Base-by-base conservation (phyloP, 768 basidiomycete genomes). In the Leucosporidium yakuticum region DNA sequence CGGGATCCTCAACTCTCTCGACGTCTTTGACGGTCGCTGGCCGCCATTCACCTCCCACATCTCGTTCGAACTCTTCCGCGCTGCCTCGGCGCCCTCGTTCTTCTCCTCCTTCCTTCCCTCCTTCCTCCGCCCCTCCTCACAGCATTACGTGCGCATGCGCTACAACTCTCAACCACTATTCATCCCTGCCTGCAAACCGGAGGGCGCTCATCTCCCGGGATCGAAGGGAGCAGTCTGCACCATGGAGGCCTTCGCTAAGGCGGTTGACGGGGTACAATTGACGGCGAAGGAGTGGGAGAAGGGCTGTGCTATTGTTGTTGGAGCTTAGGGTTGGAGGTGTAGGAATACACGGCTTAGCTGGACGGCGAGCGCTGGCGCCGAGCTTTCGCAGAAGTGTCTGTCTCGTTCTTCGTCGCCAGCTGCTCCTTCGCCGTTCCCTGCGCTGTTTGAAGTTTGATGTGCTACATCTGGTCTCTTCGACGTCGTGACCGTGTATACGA, bases 1-100 rank as follows among this genome's bases (percentile, higher is more conserved):
- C 0, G 76, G 73, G 3, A 72, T 76, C 48, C 31, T 77, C 20
- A 58, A 58, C 55, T 62, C 68, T 2, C 62, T 69, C 32, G 66
- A 65, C 31, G 69, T 47, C 1, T 71, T 71, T 34, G 63, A 68
- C 25, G 27, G n/a, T 17, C 34, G 67, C 15, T 71, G 70, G 70
- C 70, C 57, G 17, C 57, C 57, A 12, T 59, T 59, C 57, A 59
- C 57, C 57, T 59, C 57, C 17, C 57, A 59, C 57, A 59, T 59
- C 36, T 39, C 57, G 12, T 59, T 59, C 14, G 65, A 66, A 34
- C 65, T 66, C 47, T 60, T 66, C 65, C 59, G 65, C 65, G 15
- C 60, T 2, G 19, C 65, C 12, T 25, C 57, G 36, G 7, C 64
- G 6, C 44, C 63, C 12, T 39, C 57, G 53, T 39, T 25, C 57